Conservation (phyloP, 2,329 filamentous ascomycete genomes). For the Bipolaris oryzae region DNA sequence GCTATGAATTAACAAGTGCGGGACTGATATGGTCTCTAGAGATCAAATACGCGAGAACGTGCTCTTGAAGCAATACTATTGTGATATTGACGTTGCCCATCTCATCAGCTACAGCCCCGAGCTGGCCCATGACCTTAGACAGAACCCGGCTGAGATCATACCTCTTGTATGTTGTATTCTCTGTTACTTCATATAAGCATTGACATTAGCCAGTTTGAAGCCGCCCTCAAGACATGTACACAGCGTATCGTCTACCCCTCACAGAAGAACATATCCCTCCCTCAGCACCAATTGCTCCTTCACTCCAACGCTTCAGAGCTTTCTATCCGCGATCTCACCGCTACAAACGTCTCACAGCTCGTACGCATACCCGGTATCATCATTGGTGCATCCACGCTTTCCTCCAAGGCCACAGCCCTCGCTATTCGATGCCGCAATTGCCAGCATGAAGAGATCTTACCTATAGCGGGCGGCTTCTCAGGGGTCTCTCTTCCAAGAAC, state of each 20-base stretch:
- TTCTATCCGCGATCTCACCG: slow-evolving; percentile 92
- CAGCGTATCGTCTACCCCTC: slow-evolving; percentile 90
- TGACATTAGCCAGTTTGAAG: slow-evolving; percentile 73
- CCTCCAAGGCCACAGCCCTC: slow-evolving; percentile 88
- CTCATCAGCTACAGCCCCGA: slow-evolving; percentile 96
- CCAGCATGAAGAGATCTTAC: slow-evolving; percentile 70
- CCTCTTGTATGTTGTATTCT: slow-evolving; percentile 70
- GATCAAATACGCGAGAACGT: slow-evolving; percentile 96
- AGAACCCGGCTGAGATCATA: slow-evolving; percentile 89
- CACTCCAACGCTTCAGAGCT: slow-evolving; percentile 90
- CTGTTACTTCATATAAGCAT: not conserved
- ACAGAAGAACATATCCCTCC: slow-evolving; percentile 69
- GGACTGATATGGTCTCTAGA: slow-evolving; percentile 60
- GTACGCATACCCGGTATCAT: slow-evolving; percentile 97
- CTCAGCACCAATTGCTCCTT: slow-evolving; percentile 91
- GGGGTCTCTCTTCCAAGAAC: slow-evolving; percentile 82
- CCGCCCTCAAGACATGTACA: slow-evolving; percentile 86
- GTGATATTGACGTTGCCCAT: slow-evolving; percentile 94
- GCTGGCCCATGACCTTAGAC: slow-evolving; percentile 85
- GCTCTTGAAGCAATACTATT: slow-evolving; percentile 90
- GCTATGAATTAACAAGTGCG: not conserved
- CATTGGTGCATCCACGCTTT: slow-evolving; percentile 94
- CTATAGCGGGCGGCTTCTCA: slow-evolving; percentile 83
- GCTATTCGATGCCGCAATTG: slow-evolving; percentile 90
- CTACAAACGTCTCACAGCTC: slow-evolving; percentile 89